These are phyloP conservation scores for Pleurotus platypus DNA, from an alignment of 768 basidiomycete genomes.

Conservation along the genomic window DNA sequence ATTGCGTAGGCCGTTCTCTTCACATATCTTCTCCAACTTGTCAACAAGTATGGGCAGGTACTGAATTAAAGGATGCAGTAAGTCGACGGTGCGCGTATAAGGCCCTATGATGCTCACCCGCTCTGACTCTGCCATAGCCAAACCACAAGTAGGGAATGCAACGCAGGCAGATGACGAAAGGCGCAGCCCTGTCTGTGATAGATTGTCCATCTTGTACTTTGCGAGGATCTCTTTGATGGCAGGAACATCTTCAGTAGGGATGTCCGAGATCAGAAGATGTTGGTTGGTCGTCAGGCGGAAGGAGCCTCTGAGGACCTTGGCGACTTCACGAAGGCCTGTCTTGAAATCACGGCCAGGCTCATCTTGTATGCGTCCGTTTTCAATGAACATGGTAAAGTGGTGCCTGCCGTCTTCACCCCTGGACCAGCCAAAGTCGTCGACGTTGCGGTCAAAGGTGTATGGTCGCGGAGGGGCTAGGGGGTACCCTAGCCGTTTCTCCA, in stretches of 20 bases:
- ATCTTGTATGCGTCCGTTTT: conserved; percentile 97
- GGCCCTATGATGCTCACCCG: conserved; percentile 30
- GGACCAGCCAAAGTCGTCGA: conserved; percentile 94
- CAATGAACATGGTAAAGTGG: conserved; percentile 93
- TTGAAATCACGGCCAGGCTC: conserved; percentile 90
- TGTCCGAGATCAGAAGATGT: conserved; percentile 85
- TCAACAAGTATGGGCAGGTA: conserved; percentile 91
- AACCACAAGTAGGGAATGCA: conserved; percentile 93
- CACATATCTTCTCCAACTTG: conserved; percentile 93
- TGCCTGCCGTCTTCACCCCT: conserved; percentile 84
- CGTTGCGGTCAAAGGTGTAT: conserved; percentile 81
- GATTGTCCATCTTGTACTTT: conserved; percentile 87
- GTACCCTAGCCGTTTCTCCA: conserved; percentile 86
- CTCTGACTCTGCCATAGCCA: conserved; percentile 50
- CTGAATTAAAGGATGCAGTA: conserved; percentile 27
- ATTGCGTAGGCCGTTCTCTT: conserved; percentile 88
- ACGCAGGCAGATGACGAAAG: conserved; percentile 95
- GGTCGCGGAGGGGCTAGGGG: conserved; percentile 67
- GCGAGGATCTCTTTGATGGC: conserved; percentile 75
- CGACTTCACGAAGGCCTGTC: conserved; percentile 88
- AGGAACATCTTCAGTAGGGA: conserved; percentile 67
- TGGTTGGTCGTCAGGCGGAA: conserved; percentile 97
- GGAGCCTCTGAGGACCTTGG: conserved; percentile 88
- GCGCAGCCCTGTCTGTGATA: conserved; percentile 74
- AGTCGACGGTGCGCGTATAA: neutral